A percentile compares a stretch with the other conserved stretches of the same genome.
These are phyloP conservation scores for Metarhizium humberi DNA, from an alignment of 2,329 filamentous ascomycete genomes.

Conservation along the genomic window DNA sequence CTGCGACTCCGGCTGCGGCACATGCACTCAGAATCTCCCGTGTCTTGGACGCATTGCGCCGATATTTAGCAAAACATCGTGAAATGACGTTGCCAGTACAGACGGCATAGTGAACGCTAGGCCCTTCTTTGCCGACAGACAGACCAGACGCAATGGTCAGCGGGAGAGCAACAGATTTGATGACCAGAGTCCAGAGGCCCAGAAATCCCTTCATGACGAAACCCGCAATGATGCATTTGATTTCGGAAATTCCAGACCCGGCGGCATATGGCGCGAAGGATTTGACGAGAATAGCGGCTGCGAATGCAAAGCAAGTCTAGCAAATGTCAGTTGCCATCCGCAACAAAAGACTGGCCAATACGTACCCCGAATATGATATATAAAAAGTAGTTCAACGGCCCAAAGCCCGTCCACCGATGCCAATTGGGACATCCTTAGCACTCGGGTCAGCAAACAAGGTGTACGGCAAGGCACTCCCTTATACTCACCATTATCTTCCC, in stretches of 20 bases:
- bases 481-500: slow-evolving; percentile 67
- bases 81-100: slow-evolving; percentile 97
- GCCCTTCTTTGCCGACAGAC: slow-evolving; percentile 93
- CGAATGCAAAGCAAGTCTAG: slow-evolving; percentile 69
- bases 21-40: slow-evolving; percentile 91
- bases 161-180: slow-evolving; percentile 87
- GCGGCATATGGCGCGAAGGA: slow-evolving; percentile 92
- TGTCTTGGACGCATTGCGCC: slow-evolving; percentile 84
- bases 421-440: slow-evolving; percentile 69
- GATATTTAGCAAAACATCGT: slow-evolving; percentile 85
- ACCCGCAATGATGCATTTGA: slow-evolving; percentile 97
- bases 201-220: slow-evolving; percentile 99
- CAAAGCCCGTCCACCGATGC: slow-evolving; percentile 78
- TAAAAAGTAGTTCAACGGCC: slow-evolving; percentile 71
- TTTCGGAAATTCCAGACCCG: slow-evolving; percentile 94
- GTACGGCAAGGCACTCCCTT: background rate
- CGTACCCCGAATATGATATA: slow-evolving; percentile 78
- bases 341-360: slow-evolving; percentile 2
- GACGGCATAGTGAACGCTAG: slow-evolving; percentile 97
- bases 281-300: slow-evolving; percentile 76
- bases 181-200: slow-evolving; percentile 80
- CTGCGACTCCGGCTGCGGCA: slow-evolving; percentile 88
- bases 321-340: slow-evolving; percentile 7
- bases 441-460: slow-evolving; percentile 9
- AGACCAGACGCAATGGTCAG: slow-evolving; percentile 89